phyloP scores from a whole-genome alignment of 495 filamentous ascomycete genomes.

The Penicillium robsamsonii region DNA sequence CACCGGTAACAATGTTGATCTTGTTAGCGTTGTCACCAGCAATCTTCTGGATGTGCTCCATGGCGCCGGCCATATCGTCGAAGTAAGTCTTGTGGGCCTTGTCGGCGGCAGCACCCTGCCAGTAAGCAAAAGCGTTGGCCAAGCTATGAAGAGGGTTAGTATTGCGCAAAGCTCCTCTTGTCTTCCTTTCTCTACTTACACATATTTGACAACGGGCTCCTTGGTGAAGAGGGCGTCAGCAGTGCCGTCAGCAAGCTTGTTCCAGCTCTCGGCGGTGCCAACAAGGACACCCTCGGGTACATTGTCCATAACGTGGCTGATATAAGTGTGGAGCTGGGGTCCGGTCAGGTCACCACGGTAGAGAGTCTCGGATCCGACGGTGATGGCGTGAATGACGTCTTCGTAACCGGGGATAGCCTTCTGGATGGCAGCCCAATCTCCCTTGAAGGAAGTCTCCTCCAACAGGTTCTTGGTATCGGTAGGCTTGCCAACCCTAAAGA shows the following conservation, averaged over 20 bases:
- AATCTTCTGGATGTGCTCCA: slow-evolving; percentile 63
- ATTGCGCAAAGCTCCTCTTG: not conserved
- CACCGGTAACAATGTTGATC: slow-evolving; percentile 71
- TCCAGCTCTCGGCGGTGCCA: slow-evolving; percentile 81
- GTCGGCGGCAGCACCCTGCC: slow-evolving; percentile 64
- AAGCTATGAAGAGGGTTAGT: slow-evolving; percentile 38
- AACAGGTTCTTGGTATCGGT: slow-evolving; percentile 21
- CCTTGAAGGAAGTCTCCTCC: slow-evolving; percentile 56
- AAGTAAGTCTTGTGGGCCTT: slow-evolving; percentile 70
- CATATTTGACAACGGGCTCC: slow-evolving; percentile 56
- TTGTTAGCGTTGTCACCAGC: slow-evolving; percentile 50
- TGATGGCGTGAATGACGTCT: slow-evolving; percentile 67
- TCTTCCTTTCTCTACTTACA: slow-evolving; percentile 39
- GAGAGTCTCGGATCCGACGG: slow-evolving; percentile 73
- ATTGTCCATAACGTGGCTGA: slow-evolving; percentile 56
- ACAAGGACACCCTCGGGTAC: slow-evolving; percentile 55
- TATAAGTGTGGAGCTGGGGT: slow-evolving; percentile 57
- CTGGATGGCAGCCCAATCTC: slow-evolving; percentile 60
- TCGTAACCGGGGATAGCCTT: slow-evolving; percentile 51
- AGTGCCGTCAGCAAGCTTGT: slow-evolving; percentile 73
- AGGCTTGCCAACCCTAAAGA: slow-evolving; percentile 56
- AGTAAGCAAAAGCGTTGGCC: slow-evolving; percentile 82
- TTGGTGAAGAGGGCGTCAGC: slow-evolving; percentile 61
- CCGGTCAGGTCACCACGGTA: slow-evolving; percentile 74
- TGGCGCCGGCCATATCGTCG: slow-evolving; percentile 70